Base-by-base conservation (phyloP, 2,329 filamentous ascomycete genomes). In the Monosporascus sp. region DNA sequence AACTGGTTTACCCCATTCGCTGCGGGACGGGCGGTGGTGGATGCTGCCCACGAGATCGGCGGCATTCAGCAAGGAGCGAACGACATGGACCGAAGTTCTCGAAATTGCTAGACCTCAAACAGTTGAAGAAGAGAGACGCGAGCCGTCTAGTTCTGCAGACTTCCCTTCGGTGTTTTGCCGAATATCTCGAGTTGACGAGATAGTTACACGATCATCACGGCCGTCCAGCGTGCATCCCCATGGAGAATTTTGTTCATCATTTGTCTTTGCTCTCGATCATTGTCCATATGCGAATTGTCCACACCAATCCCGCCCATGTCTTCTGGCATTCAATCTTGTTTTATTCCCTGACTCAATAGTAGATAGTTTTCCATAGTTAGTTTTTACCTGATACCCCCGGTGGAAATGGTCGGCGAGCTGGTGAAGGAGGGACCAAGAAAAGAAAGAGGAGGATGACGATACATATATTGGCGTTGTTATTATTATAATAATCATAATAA, bases 381-480 rank as follows among this genome's bases (percentile, higher is more conserved):
- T 27, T 27, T 59, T 60, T 56, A 59, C 53, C 60, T 63, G 65
- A 66, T 67, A 67, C 65, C 65, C 65, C 52, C 50, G 54, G 24
- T 47, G 41, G 20, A 25, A 20, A 37, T 38, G 8, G 9, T 49
- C 39, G 56, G 48, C 55, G 59, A 56, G 57, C 61, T 55, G 51
- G 52, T 51, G 56, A 47, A 53, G 48, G 51, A 34, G 31, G 31
- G 9, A 14, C 31, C 31, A 48, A 25, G 37, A 44, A 49, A 6
- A 38, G 37, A 6, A 41, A n/a, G n/a, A 18, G 48, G 48, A 31
- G 9, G 15, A 44, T 18, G 48, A 42, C 17, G 15, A 27, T n/a
- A 46, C 6, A 27, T 27, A 27, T 25, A 3, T n/a, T 14, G 31
- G 11, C 1, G 9, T 31, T 34, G 4, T 34, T 34, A 34, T 34